Evolutionary conservation across 1,139 yeast species (phyloP).

Genomic region (Petasospora fabianii): DNA sequence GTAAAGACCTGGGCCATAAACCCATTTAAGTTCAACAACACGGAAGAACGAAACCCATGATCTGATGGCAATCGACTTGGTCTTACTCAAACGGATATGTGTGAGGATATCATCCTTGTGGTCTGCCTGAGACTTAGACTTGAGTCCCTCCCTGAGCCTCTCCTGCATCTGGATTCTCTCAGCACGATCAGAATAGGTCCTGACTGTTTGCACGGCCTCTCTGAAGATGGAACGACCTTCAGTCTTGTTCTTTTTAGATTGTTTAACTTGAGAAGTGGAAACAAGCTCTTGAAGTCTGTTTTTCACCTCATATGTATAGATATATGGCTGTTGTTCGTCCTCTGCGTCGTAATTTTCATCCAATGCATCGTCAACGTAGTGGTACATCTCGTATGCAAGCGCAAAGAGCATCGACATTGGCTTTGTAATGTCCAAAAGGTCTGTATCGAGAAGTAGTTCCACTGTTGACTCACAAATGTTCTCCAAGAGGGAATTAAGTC

Average conservation of each 20-base stretch:
- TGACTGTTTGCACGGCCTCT: constrained; percentile 53
- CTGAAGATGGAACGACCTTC: constrained; percentile 60
- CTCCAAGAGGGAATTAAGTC: constrained; percentile 41
- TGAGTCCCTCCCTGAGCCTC: constrained; percentile 6
- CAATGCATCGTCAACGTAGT: constrained; percentile 38
- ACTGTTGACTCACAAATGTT: constrained; percentile 32
- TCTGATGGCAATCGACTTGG: constrained; percentile 55
- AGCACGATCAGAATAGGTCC: constrained; percentile 39
- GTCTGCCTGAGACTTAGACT: constrained; percentile 24
- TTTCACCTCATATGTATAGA: constrained; percentile 52
- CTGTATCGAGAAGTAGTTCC: constrained; percentile 41
- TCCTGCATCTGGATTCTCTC: constrained; percentile 35
- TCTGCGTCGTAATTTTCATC: constrained; percentile 37
- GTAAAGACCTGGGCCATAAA: constrained; percentile 67
- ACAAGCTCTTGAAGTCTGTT: constrained; percentile 44
- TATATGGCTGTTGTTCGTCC: constrained; percentile 50
- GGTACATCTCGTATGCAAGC: constrained; percentile 55
- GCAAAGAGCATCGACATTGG: constrained; percentile 62
- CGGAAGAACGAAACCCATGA: constrained; percentile 66
- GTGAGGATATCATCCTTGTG: constrained; percentile 44
- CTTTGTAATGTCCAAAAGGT: constrained; percentile 41
- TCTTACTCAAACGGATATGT: constrained; percentile 51
- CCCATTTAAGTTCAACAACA: constrained; percentile 62
- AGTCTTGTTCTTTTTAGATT: constrained; percentile 60
- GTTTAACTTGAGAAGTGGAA: constrained; percentile 50